Base-by-base conservation (phyloP, 208 protist species). In the Blastocrithidia nonstop region DNA sequence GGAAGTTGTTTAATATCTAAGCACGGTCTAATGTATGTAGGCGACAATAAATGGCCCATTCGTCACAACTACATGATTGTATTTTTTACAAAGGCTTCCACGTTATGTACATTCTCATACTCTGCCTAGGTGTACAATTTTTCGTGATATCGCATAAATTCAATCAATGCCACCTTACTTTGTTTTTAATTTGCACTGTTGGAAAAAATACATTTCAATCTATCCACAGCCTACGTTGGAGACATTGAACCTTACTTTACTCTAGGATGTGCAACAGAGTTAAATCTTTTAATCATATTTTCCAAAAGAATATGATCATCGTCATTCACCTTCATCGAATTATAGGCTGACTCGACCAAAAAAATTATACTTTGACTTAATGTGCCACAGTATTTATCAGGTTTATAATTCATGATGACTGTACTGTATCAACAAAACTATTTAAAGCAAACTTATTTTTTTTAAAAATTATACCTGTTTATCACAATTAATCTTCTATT, bases 111-210 rank as follows among this genome's bases (percentile, higher is more conserved):
- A 0, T 66, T 42, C 54, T 75, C 71, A 22, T 68, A 49, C 38
- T 66, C 60, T 17, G 70, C 74, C 50, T 92, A n/a, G n/a, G n/a
- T n/a, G n/a, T n/a, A n/a, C n/a, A 92, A 62, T 22, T 82, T 79
- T 28, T 87, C 67, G 38, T 92, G 83, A 50, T 77, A 88, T 7
- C 51, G 33, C 17, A 84, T 26, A 40, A 92, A 92, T 26, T 87
- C 83, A 33, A 87, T 72, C 25, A 87, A 66, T 15, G 74, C 79
- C 46, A 92, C 56, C 41, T 66, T 54, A 31, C 66, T 70, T 37
- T 54, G 46, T 38, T 82, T 54, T 28, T 70, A 61, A 35, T 40
- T 35, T 1, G 64, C 70, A 32, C 67, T 82, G 13, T 36, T 20
- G 19, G 50, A 61, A 25, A 92, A 86, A 43, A 78, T 72, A 47